phyloP scores from a whole-genome alignment of 805 yeast species.

The Saccharomyces paradoxus region DNA sequence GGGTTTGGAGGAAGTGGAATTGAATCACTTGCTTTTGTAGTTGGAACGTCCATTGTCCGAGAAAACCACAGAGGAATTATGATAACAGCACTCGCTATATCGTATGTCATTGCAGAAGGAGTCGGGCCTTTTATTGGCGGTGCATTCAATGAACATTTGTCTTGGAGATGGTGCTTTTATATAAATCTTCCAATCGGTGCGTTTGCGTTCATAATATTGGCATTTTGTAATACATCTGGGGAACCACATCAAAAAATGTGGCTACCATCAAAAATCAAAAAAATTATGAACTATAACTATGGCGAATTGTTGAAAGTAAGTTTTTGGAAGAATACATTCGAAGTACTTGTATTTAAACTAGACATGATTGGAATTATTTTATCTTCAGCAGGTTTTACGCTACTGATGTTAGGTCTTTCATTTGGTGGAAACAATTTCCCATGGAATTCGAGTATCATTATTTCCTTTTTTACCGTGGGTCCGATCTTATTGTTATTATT shows the following conservation, averaged over 20 bases:
- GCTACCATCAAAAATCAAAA: background rate
- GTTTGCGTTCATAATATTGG: constrained; percentile 13
- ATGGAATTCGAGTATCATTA: constrained; percentile 44
- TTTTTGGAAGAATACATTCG: background rate
- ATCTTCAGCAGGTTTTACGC: constrained; percentile 17
- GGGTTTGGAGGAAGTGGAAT: constrained; percentile 71
- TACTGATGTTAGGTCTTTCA: constrained; percentile 18
- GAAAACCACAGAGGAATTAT: constrained; percentile 20
- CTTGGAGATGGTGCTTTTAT: constrained; percentile 75
- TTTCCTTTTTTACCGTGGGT: constrained; percentile 38
- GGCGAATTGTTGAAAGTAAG: background rate
- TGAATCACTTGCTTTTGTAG: constrained; percentile 47
- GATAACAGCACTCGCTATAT: constrained; percentile 17
- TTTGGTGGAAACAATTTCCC: constrained; percentile 48
- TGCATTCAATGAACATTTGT: constrained; percentile 45
- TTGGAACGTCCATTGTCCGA: constrained; percentile 35
- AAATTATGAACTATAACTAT: too few relatives aligned
- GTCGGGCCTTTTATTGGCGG: constrained; percentile 64
- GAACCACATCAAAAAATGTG: background rate
- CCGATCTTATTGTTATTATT: constrained; percentile 36
- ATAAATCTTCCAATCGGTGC: constrained; percentile 64
- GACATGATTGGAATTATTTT: constrained; percentile 20
- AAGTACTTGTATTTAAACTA: constrained; percentile 9
- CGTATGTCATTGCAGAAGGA: constrained; percentile 44
- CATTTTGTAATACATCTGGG: constrained; percentile 13